Base-by-base conservation (phyloP, 495 filamentous ascomycete genomes). In the Aspergillus heteromorphus region DNA sequence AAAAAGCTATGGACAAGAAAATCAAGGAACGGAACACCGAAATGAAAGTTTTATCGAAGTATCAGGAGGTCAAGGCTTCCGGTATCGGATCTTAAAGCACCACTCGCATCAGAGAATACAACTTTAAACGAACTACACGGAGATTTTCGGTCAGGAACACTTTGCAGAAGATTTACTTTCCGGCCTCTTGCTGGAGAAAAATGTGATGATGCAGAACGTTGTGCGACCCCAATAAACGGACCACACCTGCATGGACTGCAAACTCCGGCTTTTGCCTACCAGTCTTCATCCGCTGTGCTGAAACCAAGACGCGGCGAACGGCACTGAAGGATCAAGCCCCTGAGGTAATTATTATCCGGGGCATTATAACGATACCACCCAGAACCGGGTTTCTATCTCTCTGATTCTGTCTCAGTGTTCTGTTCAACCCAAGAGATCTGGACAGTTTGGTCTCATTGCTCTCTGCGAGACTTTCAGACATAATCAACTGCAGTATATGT, bases 1-100 rank as follows among this genome's bases (percentile, higher is more conserved):
- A 77, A 49, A 67, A 63, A 51, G 65, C 65, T 5, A 70, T 78
- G 55, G 73, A 77, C 45, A 75, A 76, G 59, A 78, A 76, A 56
- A 60, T 65, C 25, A 76, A 74, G 48, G 73, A 76, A 51, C 59
- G 71, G 16, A 70, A 78, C 41, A 73, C 66, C 0, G 75, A 78
- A 58, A 63, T 74, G 64, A 76, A 75, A 50, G 68, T 78, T 14
- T 53, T 75, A 0, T 71, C 71, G 53, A 78, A 78, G 40, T 76
- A 66, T 36, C 74, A 73, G 48, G 67, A 74, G 38, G 70, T 67
- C 17, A 73, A 73, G 51, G 56, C 62, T 7, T 65, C 68, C 0
- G 69, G 65, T 29, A 63, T 71, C 27, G 62, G 68, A 36, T 58
- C 69, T 42, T 73, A 65, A 68, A 40, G 14, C n/a, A 9, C 34